These are phyloP conservation scores for Ceratocystis albifundus DNA, from an alignment of 2,329 filamentous ascomycete species.

Conservation along the genomic window DNA sequence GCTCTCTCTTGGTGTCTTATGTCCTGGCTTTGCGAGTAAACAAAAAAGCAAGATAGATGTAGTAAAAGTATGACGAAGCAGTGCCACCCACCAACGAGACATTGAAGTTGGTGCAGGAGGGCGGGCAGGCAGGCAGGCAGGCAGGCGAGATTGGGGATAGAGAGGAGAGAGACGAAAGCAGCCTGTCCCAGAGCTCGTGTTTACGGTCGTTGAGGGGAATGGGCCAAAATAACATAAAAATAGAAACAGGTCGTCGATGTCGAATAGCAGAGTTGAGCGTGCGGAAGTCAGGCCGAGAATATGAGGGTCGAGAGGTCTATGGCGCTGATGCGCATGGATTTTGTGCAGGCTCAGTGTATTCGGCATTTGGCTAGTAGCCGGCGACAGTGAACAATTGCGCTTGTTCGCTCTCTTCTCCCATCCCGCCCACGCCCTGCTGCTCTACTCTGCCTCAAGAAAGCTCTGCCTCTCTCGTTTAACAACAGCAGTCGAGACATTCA, in stretches of 20 bases:
- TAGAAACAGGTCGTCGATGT: background rate
- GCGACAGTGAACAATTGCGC: no score
- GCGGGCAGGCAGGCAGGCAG: no score
- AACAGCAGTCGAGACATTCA: conserved; percentile 35
- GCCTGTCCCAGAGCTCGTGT: background rate
- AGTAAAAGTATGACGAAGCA: no score
- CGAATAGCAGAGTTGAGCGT: no score
- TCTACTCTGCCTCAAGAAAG: background rate
- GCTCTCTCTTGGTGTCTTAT: background rate
- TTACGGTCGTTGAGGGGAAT: background rate
- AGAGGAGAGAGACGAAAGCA: background rate
- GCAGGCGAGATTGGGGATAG: background rate
- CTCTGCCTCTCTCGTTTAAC: conserved; percentile 25
- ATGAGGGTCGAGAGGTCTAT: no score
- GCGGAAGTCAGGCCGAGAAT: no score
- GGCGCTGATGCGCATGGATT: no score
- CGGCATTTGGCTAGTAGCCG: no score
- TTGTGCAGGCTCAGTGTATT: no score
- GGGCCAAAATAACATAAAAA: background rate
- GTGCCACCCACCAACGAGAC: no score
- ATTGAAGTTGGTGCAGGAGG: no score
- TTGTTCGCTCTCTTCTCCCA: background rate
- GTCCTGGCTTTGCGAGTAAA: background rate
- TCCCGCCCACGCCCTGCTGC: background rate
- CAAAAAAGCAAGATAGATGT: background rate